Base-by-base conservation (phyloP, 2,329 filamentous ascomycete species). In the Xylaria sp. region DNA sequence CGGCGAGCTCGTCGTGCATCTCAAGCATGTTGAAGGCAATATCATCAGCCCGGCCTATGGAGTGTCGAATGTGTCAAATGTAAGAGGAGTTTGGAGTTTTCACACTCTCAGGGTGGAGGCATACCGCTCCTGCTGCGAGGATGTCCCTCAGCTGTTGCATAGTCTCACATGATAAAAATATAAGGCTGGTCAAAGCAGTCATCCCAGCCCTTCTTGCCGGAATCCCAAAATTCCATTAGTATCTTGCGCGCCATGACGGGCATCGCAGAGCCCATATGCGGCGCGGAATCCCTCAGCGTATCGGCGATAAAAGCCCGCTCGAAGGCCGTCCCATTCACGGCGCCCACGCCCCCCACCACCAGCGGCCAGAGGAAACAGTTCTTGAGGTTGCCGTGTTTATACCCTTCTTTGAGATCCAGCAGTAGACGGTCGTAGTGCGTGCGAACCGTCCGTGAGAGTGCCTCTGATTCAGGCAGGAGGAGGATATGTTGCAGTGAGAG, bases 181-280 rank as follows among this genome's bases (percentile, higher is more conserved):
- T 78, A 80, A 48, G 78, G 75, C 62, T 69, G 72, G 67, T 81
- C 75, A 65, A 81, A 82, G 65, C 80, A 82, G 25, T 74, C 75
- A 68, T 81, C 79, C 80, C 80, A 82, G 2, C 59, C 50, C 31
- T 66, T 73, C 63, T 75, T 69, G 1, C 78, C 77, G 0, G 76
- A 79, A 6, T 60, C 72, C 80, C 80, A 81, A 37, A 78, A 81
- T 48, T 56, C 69, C 69, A 76, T 64, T 1, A 81, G 67, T 9
- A 78, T 56, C 20, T 37, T 65, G 44, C 75, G 72, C 8, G 76
- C 78, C 8, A 69, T 58, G 9, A 77, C 52, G 13, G 79, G 78
- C 23, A 75, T 72, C 65, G 73, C 73, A 25, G 74, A 74, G 2
- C 79, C 78, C 10, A 74, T 68, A 9, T 65, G 56, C 0, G 63